Conservation (phyloP, 2,329 filamentous ascomycete genomes). For the Talaromyces sp. region DNA sequence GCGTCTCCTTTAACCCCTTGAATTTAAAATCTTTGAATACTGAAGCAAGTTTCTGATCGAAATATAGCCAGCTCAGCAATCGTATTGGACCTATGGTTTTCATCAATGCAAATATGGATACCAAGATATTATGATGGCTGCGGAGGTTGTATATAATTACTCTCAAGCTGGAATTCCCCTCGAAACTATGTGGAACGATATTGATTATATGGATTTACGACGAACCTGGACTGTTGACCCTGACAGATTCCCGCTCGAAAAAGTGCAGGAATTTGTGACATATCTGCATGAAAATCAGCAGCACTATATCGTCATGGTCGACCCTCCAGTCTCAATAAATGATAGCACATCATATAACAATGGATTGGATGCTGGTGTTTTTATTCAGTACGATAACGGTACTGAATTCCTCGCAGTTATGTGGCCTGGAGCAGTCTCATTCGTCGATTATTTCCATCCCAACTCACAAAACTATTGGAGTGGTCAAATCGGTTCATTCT, state of each 20-base stretch:
- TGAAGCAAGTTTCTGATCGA: too few species aligned
- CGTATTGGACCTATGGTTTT: constrained; percentile 71
- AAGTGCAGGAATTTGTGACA: constrained; percentile 61
- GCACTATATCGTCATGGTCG: constrained; percentile 74
- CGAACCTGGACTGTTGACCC: constrained; percentile 37
- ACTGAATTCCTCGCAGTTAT: constrained; percentile 59
- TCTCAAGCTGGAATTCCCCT: constrained; percentile 37
- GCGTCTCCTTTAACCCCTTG: too few species aligned
- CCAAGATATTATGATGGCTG: constrained; percentile 41
- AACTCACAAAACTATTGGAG: constrained; percentile 66
- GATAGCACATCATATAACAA: constrained; percentile 51
- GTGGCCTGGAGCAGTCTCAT: constrained; percentile 70
- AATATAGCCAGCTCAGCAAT: constrained; percentile 63
- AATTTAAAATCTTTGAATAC: too few species aligned
- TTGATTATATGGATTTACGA: constrained; percentile 39
- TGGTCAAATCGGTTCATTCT: constrained; percentile 62
- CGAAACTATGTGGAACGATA: constrained; percentile 45
- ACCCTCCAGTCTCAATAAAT: constrained; percentile 44
- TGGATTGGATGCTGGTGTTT: constrained; percentile 55
- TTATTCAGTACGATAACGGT: constrained; percentile 52
- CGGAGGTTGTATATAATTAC: constrained; percentile 43
- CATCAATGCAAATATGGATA: constrained; percentile 65
- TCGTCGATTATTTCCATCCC: constrained; percentile 71
- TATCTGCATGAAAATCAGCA: constrained; percentile 64
- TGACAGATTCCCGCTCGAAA: constrained; percentile 33